Evolutionary conservation across 371 early-diverging fungal genomes (phyloP), one percentile per base, ranked within the genome.

Genomic region (Rhizomucor miehei): DNA sequence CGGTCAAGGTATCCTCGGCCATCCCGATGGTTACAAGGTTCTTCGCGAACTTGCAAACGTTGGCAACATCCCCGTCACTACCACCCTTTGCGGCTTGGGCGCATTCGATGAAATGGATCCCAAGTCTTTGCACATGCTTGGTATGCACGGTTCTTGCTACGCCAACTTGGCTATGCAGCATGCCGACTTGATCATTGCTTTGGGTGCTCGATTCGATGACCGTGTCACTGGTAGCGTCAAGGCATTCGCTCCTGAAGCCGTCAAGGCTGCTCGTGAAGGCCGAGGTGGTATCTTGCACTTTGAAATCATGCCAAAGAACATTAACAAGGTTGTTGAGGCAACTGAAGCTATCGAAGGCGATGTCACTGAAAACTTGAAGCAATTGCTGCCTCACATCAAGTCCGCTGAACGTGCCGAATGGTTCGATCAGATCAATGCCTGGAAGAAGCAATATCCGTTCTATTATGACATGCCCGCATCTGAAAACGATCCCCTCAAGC

Each of bases 131-230:
- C 95, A 95, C 70, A 98, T 98, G 98, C 82, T 98, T 25, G 98
- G 98, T 59, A 98, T 98, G 98, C 98, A 98, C 74, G 98, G 98
- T 23, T 82, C 89, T 47, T 94, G 89, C 25, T 98, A 95, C 70
- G 98, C 98, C 56, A 98, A 98, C 67, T 69, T 98, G 62, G 92
- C 96, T 23, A 95, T 98, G 88, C 97, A 98, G 72, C 80, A 86
- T 56, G 95, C 98, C 35, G 98, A 98, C 75, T 73, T 91, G 39
- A 90, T 98, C 56, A 80, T 98, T 66, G 92, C 95, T 19, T 84
- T 98, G n/a, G 98, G 98, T 56, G 95, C 96, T 38, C 88, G 98
- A 58, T 98, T 98, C 63, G 98, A 98, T 69, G 98, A 98, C 71
- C 93, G 98, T 73, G 97, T 98, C 51, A 98, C 98, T n/a, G 92